Base-by-base conservation (phyloP, 2,329 filamentous ascomycete genomes). In the Calcarisporium arbuscula region DNA sequence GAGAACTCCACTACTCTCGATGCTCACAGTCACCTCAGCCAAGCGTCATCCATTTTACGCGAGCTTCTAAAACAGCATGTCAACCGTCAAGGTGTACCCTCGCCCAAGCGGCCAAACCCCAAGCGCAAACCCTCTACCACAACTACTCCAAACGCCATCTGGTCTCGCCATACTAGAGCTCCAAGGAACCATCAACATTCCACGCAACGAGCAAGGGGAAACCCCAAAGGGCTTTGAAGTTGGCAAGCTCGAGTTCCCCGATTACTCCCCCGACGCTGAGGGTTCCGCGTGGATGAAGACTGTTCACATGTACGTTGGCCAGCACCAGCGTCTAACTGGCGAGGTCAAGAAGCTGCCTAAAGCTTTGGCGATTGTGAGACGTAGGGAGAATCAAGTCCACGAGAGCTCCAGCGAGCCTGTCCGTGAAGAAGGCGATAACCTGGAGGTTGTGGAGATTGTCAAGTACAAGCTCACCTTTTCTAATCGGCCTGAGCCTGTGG, bases 81-180 rank as follows among this genome's bases (percentile, higher is more conserved):
- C 64, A 16, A 54, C 63, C 4, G 43, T 44, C 25, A 56, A 47
- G 20, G 58, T 76, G 12, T 57, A 72, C 40, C 65, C 58, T 21
- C 58, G 62, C 8, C 56, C 48, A 48, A 50, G 16, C 38, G 32
- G 23, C 14, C 25, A 16, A 15, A 23, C 42, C n/a, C 19, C 48
- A 6, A 27, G 43, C n/a, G 34, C 50, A 2, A 72, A 60, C 38
- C 80, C 85, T 5, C 74, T 96, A 5, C 92, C 92, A 2, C 59
- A 73, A n/a, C 70, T 95, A 42, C 75, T 96, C 12, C 85, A 89
- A 49, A 95, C 90, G 1, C 92, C 92, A 1, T 80, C 84, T 0
- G 92, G 92, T 32, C 75, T 95, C 26, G 90, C 90, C 14, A 70
- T 98, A 29, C 69, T 98, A 38, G 92, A 96, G 63, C 76, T 98